These are phyloP conservation scores for Aschersonia sp. DNA, from an alignment of 2,329 filamentous ascomycete species.

Conservation along the genomic window DNA sequence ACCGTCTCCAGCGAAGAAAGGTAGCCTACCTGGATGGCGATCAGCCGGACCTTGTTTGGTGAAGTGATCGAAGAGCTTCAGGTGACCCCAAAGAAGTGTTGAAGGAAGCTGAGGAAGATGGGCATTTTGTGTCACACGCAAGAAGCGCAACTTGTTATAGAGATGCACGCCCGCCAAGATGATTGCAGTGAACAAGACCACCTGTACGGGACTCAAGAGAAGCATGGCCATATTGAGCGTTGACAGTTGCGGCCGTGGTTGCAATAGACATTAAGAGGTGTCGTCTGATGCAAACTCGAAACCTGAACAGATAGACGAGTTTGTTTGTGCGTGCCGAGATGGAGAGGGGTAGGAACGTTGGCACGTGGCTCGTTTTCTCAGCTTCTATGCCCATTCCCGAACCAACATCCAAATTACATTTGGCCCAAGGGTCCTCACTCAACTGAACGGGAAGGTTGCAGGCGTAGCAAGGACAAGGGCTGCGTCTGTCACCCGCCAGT, in stretches of 20 bases:
- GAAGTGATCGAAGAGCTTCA: neutral
- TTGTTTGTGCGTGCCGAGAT: too few relatives aligned
- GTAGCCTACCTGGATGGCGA: slow-evolving; percentile 3
- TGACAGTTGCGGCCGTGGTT: neutral
- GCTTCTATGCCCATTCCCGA: too few relatives aligned
- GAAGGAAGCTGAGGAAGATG: neutral
- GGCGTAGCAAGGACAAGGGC: too few relatives aligned
- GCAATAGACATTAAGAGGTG: too few relatives aligned
- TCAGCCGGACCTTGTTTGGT: slow-evolving; percentile 7
- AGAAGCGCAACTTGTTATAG: neutral
- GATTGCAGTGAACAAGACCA: neutral
- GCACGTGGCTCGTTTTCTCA: too few relatives aligned
- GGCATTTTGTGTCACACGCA: neutral
- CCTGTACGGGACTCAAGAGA: neutral
- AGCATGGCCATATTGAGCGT: neutral
- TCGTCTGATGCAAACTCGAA: too few relatives aligned
- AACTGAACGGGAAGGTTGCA: too few relatives aligned
- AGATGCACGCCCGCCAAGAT: neutral
- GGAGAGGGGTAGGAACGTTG: too few relatives aligned
- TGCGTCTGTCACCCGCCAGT: too few relatives aligned
- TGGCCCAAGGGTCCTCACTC: too few relatives aligned
- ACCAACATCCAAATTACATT: too few relatives aligned
- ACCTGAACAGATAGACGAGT: too few relatives aligned
- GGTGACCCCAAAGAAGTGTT: neutral
- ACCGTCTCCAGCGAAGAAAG: neutral